Percentiles rank a stretch among this genome's conserved stretches.
Conservation (phyloP, 2,329 filamentous ascomycete genomes). For the Penicillium sp. region DNA sequence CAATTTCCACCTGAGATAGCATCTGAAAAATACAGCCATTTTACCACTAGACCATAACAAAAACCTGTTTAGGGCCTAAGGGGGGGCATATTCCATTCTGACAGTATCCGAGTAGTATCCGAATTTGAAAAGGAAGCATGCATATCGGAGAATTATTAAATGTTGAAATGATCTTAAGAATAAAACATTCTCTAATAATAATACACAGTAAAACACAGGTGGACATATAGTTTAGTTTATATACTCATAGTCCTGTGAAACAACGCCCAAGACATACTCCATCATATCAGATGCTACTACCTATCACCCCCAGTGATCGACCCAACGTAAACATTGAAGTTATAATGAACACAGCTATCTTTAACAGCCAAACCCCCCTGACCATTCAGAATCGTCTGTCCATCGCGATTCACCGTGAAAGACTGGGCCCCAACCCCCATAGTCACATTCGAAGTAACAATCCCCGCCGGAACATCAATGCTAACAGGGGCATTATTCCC, state of each 20-base stretch:
- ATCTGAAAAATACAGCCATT: too few species aligned
- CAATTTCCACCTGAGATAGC: neutral
- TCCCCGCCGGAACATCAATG: constrained; percentile 32
- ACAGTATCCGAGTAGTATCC: too few species aligned
- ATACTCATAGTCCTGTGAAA: neutral
- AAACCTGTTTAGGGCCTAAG: too few species aligned
- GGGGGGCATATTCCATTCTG: too few species aligned
- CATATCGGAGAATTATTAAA: neutral
- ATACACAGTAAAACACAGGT: neutral
- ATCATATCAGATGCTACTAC: neutral
- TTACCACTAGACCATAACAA: too few species aligned
- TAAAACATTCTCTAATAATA: too few species aligned
- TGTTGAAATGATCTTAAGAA: too few species aligned
- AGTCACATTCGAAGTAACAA: constrained; percentile 29
- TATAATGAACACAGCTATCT: constrained; percentile 30
- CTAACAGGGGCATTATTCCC: constrained; percentile 23
- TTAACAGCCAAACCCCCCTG: constrained; percentile 24
- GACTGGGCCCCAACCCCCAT: constrained; percentile 34
- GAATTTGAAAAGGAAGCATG: neutral
- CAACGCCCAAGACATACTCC: neutral
- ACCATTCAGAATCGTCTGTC: constrained; percentile 8
- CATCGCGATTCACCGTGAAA: constrained; percentile 28
- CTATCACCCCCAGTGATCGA: neutral
- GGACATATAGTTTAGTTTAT: neutral
- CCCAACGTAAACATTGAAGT: constrained; percentile 37